phyloP scores from a whole-genome alignment of 495 filamentous ascomycete genomes.

The Aspergillus leporis region DNA sequence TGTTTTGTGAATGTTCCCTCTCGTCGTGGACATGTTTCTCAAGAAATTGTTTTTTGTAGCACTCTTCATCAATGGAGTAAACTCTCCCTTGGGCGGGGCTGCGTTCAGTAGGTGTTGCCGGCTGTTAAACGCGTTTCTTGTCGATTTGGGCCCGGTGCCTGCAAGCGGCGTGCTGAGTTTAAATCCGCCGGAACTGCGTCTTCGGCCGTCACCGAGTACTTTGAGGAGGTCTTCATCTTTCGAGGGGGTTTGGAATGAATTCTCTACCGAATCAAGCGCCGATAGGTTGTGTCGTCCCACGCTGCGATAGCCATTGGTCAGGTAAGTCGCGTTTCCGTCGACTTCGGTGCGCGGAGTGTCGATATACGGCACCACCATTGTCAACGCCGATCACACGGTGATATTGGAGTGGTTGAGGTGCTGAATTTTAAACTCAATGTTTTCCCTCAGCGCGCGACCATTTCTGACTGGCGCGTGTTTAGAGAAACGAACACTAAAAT shows the following conservation, averaged over 20 bases:
- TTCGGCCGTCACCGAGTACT: conserved; percentile 61
- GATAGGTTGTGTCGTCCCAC: conserved; percentile 49
- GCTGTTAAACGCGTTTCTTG: conserved; percentile 59
- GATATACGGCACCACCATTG: conserved; percentile 57
- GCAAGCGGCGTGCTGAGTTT: conserved; percentile 71
- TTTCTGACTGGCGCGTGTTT: conserved; percentile 10
- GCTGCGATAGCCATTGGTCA: conserved; percentile 59
- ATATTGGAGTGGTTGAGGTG: background rate
- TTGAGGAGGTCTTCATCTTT: conserved; percentile 73
- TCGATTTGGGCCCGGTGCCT: conserved; percentile 47
- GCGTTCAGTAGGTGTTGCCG: conserved; percentile 61
- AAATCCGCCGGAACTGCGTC: conserved; percentile 48
- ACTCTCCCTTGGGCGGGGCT: conserved; percentile 69
- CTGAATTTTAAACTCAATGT: background rate
- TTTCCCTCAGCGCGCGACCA: conserved; percentile 35
- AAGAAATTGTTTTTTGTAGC: conserved; percentile 78
- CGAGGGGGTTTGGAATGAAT: conserved; percentile 82
- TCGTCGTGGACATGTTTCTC: conserved; percentile 49
- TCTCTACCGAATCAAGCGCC: conserved; percentile 77
- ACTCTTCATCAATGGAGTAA: conserved; percentile 90
- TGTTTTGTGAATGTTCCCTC: conserved; percentile 63
- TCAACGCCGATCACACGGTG: conserved; percentile 21
- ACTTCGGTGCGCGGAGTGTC: conserved; percentile 78
- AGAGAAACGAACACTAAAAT: background rate
- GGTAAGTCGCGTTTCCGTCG: conserved; percentile 74